These are phyloP conservation scores for Candida ovalis DNA, from an alignment of 805 yeast species.

Conservation along the genomic window DNA sequence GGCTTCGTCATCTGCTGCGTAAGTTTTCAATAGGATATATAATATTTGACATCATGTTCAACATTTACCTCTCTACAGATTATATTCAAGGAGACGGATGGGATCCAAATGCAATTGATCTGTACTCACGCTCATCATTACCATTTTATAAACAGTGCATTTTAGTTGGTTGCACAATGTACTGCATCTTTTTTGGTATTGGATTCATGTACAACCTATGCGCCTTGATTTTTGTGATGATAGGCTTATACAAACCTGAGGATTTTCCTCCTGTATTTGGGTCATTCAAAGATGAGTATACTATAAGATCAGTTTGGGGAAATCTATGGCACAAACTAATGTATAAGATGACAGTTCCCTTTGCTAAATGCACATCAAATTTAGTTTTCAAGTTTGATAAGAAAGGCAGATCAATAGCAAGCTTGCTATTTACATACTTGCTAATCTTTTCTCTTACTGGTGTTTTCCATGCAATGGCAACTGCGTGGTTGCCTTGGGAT, in stretches of 20 bases:
- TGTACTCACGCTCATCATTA: constrained; percentile 6
- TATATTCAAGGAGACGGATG: constrained; percentile 12
- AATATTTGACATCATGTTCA: constrained; percentile 8
- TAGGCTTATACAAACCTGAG: not conserved
- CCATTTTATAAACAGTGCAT: constrained; percentile 6
- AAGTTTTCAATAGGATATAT: constrained; percentile 1
- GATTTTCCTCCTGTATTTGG: constrained; percentile 17
- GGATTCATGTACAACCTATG: constrained; percentile 1
- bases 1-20: constrained; percentile 1
- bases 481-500: constrained; percentile 11
- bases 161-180: constrained; percentile 7
- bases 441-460: constrained; percentile 14
- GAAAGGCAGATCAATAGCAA: not conserved
- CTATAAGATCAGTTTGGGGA: constrained; percentile 15
- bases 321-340: constrained; percentile 16
- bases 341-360: constrained; percentile 13
- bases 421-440: constrained; percentile 1
- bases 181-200: constrained; percentile 10
- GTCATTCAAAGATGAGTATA: constrained; percentile 6
- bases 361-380: not conserved
- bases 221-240: constrained; percentile 1
- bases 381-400: not conserved
- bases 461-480: constrained; percentile 13
- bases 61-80: constrained; percentile 7
- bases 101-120: constrained; percentile 8